Base-by-base conservation (phyloP, 495 filamentous ascomycete genomes). In the Chaetomidium leptoderma region DNA sequence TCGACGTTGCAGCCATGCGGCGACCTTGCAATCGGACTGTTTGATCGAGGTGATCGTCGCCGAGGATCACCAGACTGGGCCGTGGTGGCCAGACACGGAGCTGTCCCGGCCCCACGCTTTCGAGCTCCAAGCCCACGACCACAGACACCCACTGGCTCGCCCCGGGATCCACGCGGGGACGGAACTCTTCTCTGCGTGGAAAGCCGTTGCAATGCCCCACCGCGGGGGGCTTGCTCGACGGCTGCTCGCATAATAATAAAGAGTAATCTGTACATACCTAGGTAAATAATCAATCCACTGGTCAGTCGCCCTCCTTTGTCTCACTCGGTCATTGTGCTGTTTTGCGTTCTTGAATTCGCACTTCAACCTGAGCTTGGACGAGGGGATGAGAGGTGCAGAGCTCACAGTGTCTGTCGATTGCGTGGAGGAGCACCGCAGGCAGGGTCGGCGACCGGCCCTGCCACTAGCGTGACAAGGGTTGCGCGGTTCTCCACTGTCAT, bases 21-120 rank as follows among this genome's bases (percentile, higher is more conserved):
- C n/a, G n/a, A n/a, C n/a, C n/a, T n/a, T n/a, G n/a, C n/a, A n/a
- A n/a, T n/a, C n/a, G n/a, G n/a, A n/a, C 1, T 37, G 53, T 56
- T 56, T 56, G 53, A 56, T 47, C 42, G 43, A 47, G 53, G 29
- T 39, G 43, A 56, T 48, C 53, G 35, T 39, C 17, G 7, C 19
- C 8, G 40, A 5, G 6, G 19, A 43, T 23, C 40, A 43, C 13
- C 17, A 19, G 17, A n/a, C n/a, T n/a, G n/a, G 40, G 19, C 19
- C 7, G 19, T 42, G n/a, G 13, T 21, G 17, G 14, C 14, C 7
- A 37, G 35, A 37, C 6, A n/a, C n/a, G n/a, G n/a, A n/a, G n/a
- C n/a, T n/a, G n/a, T n/a, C n/a, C n/a, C n/a, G n/a, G n/a, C n/a
- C n/a, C n/a, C n/a, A n/a, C n/a, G n/a, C n/a, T 39, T 50, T 46